A percentile compares a stretch with the other conserved stretches of the same genome.
Evolutionary conservation across 139 green algal genomes (phyloP).

Genomic region (Ettlia oleoabundans): DNA sequence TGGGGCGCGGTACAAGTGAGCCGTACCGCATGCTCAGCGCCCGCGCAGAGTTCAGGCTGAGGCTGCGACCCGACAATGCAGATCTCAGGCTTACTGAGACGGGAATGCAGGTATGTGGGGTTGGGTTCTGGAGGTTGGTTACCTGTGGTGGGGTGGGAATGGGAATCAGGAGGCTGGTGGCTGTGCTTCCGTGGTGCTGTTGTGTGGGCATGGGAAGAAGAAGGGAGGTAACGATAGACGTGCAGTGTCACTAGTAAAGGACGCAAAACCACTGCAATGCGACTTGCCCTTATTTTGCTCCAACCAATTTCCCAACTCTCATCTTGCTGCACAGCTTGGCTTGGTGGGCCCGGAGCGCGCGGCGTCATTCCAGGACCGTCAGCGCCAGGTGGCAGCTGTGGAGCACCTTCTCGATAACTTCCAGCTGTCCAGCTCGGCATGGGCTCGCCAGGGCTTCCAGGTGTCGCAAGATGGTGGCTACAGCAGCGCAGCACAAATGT

Average conservation of each 20-base stretch:
- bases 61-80: slow-evolving; percentile 65
- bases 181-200: too few species aligned
- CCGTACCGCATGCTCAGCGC: slow-evolving; percentile 70
- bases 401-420: slow-evolving; percentile 35
- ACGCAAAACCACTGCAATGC: too few species aligned
- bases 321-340: too few species aligned
- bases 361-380: background rate
- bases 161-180: too few species aligned
- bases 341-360: slow-evolving; percentile 41
- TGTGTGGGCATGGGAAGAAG: too few species aligned
- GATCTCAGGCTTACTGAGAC: slow-evolving; percentile 56
- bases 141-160: too few species aligned
- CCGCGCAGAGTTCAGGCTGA: slow-evolving; percentile 63
- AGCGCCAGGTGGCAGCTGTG: background rate
- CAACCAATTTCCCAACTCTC: too few species aligned
- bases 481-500: slow-evolving; percentile 44
- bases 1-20: slow-evolving; percentile 54
- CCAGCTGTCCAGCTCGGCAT: slow-evolving; percentile 32
- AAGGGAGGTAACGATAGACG: too few species aligned
- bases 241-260: too few species aligned
- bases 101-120: too few species aligned
- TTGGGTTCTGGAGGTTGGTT: too few species aligned
- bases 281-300: too few species aligned
- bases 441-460: slow-evolving; percentile 43
- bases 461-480: slow-evolving; percentile 36